Percentiles rank a stretch among this genome's conserved stretches.
phyloP scores from a whole-genome alignment of 306 rosid genomes.

The Trifolium fragiferum region DNA sequence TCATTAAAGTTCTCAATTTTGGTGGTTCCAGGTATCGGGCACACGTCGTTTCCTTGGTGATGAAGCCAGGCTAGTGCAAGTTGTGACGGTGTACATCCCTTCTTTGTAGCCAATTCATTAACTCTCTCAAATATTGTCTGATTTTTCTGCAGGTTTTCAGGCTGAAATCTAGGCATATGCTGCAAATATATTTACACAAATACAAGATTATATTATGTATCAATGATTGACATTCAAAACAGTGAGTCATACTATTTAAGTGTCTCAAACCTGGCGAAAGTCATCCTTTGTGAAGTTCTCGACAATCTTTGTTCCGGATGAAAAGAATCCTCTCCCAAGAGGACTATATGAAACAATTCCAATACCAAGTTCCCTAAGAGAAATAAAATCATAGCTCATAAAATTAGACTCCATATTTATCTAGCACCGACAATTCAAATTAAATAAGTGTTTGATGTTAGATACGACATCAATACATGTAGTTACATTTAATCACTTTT shows the following conservation, averaged over 20 bases:
- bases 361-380: conserved; percentile 58
- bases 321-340: conserved; percentile 69
- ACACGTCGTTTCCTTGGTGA: conserved; percentile 63
- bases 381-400: background rate
- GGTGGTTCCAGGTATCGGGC: conserved; percentile 86
- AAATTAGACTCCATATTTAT: background rate
- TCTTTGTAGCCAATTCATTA: background rate
- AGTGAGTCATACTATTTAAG: too few relatives aligned
- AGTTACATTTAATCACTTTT: background rate
- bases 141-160: conserved; percentile 67
- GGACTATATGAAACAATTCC: conserved; percentile 77
- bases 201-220: too few relatives aligned
- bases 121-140: conserved; percentile 58
- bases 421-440: background rate
- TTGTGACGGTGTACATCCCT: conserved; percentile 62
- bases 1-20: conserved; percentile 63
- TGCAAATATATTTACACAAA: conserved; percentile 12
- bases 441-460: background rate
- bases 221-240: too few relatives aligned
- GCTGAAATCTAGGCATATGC: conserved; percentile 58
- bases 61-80: conserved; percentile 41
- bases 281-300: conserved; percentile 44
- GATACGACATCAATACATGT: background rate
- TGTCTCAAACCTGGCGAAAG: conserved; percentile 50
- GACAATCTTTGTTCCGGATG: conserved; percentile 51